A percentile compares a stretch with the other conserved stretches of the same genome.
These are phyloP conservation scores for Ceratobasidium theobromae DNA, from an alignment of 1,284 basidiomycete species.

Conservation along the genomic window DNA sequence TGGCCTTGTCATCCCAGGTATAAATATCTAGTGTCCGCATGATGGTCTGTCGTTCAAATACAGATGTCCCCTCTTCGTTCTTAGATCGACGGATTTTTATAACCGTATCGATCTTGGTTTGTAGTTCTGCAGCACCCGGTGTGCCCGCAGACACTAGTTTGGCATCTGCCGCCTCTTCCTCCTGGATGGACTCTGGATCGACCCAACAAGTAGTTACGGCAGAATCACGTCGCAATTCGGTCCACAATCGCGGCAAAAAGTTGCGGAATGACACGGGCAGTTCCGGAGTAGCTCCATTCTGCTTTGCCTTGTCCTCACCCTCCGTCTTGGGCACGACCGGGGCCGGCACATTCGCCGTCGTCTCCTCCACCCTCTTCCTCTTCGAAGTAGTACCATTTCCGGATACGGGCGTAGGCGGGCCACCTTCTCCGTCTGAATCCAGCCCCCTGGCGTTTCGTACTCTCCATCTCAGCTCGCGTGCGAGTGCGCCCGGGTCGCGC, in stretches of 20 bases:
- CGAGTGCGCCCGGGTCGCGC: slow-evolving; percentile 73
- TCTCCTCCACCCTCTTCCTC: too few species aligned
- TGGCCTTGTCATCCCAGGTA: slow-evolving; percentile 14
- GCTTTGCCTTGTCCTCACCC: slow-evolving; percentile 41
- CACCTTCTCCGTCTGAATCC: slow-evolving; percentile 67
- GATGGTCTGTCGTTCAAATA: slow-evolving; percentile 65
- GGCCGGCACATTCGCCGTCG: slow-evolving; percentile 52
- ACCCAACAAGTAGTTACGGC: slow-evolving; percentile 25
- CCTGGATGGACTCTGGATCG: slow-evolving; percentile 31
- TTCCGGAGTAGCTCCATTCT: slow-evolving; percentile 45
- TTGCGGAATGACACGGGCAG: slow-evolving; percentile 2
- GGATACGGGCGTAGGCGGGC: slow-evolving; percentile 2
- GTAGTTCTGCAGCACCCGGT: slow-evolving; percentile 50
- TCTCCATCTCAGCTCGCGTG: slow-evolving; percentile 81
- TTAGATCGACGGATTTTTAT: slow-evolving; percentile 53
- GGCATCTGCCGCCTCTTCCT: slow-evolving; percentile 33
- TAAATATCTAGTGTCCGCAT: slow-evolving; percentile 58
- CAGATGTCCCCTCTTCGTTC: slow-evolving; percentile 51
- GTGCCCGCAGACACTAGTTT: slow-evolving; percentile 20
- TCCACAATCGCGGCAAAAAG: slow-evolving; percentile 7
- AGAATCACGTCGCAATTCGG: slow-evolving; percentile 18
- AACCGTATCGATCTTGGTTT: slow-evolving; percentile 53
- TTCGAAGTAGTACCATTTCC: slow-evolving; percentile 32
- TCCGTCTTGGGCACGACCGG: slow-evolving; percentile 40
- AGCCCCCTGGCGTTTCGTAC: slow-evolving; percentile 64